Conservation (phyloP, 345 rosid species). For the Luvunga scandens region DNA sequence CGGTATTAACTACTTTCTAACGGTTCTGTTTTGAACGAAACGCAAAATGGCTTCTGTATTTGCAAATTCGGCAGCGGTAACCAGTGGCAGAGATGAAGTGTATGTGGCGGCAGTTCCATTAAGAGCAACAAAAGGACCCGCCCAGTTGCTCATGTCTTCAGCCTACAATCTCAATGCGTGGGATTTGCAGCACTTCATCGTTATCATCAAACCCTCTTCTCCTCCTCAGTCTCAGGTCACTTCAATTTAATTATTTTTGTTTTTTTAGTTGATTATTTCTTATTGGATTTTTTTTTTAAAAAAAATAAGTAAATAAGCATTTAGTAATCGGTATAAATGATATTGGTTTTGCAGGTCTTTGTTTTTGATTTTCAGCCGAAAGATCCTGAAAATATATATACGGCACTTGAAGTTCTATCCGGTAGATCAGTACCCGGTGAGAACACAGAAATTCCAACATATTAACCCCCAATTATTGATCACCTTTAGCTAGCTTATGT, state of each 20-base stretch:
- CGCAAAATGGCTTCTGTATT: constrained; percentile 27
- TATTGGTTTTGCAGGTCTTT: constrained; percentile 23
- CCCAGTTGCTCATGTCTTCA: constrained; percentile 53
- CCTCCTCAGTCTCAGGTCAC: constrained; percentile 40
- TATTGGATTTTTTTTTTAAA: neutral
- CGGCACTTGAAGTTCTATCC: constrained; percentile 51
- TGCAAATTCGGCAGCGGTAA: constrained; percentile 16
- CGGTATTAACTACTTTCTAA: constrained; percentile 1
- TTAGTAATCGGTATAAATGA: neutral
- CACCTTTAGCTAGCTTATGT: neutral
- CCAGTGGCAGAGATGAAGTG: constrained; percentile 41
- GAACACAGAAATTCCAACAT: neutral
- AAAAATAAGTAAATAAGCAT: neutral
- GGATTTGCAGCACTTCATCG: constrained; percentile 66
- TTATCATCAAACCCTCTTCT: constrained; percentile 43
- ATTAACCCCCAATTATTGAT: neutral
- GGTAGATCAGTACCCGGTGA: constrained; percentile 55
- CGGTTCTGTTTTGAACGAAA: neutral
- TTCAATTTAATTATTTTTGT: neutral
- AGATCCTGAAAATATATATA: constrained; percentile 50
- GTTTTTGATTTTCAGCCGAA: constrained; percentile 63
- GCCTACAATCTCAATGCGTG: constrained; percentile 54
- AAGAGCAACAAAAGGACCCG: constrained; percentile 53
- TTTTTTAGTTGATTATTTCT: too few relatives aligned
- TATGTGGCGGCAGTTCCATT: constrained; percentile 63